Conservation (phyloP, 108 stramenopile species). For the Cyclostephanos invisitatus region DNA sequence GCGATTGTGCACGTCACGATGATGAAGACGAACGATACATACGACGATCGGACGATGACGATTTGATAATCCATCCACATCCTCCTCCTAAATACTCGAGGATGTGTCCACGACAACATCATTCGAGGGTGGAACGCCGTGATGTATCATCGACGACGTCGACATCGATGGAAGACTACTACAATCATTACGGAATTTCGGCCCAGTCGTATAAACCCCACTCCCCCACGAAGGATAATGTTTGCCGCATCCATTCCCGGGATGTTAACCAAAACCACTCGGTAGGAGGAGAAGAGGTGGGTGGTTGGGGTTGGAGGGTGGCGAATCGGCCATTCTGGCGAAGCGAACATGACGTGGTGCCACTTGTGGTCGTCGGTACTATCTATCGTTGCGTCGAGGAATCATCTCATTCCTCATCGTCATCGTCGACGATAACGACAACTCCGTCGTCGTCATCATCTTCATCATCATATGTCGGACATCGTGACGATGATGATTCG, state of each 20-base stretch:
- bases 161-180: constrained; percentile 5
- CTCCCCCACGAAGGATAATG: constrained; percentile 42
- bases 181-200: constrained; percentile 1
- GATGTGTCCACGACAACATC: not conserved
- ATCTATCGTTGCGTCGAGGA: constrained; percentile 29
- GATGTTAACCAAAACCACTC: not conserved
- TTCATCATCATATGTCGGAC: not conserved
- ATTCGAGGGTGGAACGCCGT: not conserved
- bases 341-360: constrained; percentile 9
- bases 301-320: constrained; percentile 21
- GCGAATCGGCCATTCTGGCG: constrained; percentile 53
- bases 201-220: constrained; percentile 72
- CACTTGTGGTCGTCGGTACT: constrained; percentile 29
- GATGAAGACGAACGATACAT: too few species aligned
- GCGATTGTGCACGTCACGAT: too few species aligned
- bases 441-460: not conserved
- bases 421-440: too few species aligned
- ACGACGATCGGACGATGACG: too few species aligned
- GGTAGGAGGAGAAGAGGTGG: not conserved
- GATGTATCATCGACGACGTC: not conserved
- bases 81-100: not conserved
- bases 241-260: constrained; percentile 14
- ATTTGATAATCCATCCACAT: not conserved
- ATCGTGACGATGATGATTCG: not conserved
- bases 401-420: not conserved